Conservation (phyloP, 1,284 basidiomycete genomes). For the Ustilago loliicola region DNA sequence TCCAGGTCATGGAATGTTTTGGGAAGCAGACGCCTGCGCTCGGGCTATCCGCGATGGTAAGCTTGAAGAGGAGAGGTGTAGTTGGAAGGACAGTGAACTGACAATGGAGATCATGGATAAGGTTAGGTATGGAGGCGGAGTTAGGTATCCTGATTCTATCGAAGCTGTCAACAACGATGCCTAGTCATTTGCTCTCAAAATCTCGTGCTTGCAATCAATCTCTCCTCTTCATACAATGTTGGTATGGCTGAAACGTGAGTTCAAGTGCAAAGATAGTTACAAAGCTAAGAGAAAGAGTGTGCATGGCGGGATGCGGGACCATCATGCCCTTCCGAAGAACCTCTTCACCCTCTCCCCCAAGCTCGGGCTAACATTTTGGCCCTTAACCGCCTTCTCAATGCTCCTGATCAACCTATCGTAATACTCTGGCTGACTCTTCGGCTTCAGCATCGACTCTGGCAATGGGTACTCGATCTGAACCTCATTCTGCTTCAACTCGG, state of each 20-base stretch:
- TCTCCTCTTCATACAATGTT: neutral
- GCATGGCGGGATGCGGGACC: too few relatives aligned
- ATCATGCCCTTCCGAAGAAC: constrained; percentile 55
- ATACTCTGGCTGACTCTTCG: constrained; percentile 58
- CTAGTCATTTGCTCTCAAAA: neutral
- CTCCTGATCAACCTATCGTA: constrained; percentile 55
- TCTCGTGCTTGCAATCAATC: neutral
- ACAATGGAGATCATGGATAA: constrained; percentile 63
- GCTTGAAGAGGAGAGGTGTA: constrained; percentile 81
- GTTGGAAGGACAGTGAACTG: constrained; percentile 71
- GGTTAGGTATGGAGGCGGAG: constrained; percentile 32
- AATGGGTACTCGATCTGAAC: constrained; percentile 47
- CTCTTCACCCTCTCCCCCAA: constrained; percentile 46
- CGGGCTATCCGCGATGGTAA: constrained; percentile 82
- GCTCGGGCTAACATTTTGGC: constrained; percentile 42
- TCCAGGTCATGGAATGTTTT: constrained; percentile 72
- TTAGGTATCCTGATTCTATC: constrained; percentile 43
- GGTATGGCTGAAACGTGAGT: neutral
- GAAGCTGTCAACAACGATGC: constrained; percentile 18
- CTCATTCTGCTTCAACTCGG: constrained; percentile 49
- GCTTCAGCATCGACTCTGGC: constrained; percentile 53
- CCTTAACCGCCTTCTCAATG: constrained; percentile 50
- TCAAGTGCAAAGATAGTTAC: neutral
- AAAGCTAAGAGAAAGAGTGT: neutral
- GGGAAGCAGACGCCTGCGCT: constrained; percentile 82